Percentiles rank a stretch among this genome's conserved stretches.
phyloP scores from a whole-genome alignment of 2,329 filamentous ascomycete genomes.

The Pseudogymnoascus sp. region DNA sequence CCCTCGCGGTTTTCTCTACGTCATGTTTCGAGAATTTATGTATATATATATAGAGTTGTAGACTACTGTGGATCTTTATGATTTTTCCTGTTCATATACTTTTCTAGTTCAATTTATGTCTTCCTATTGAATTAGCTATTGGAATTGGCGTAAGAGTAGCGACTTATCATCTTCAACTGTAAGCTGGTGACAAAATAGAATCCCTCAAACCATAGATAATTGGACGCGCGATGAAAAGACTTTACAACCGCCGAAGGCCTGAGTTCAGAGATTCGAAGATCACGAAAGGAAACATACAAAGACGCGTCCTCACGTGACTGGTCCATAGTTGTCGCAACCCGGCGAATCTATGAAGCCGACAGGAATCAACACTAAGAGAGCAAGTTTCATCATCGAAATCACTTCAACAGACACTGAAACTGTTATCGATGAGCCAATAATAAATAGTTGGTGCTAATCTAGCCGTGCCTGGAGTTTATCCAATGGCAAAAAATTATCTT shows the following conservation, averaged over 20 bases:
- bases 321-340: not conserved
- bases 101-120: not conserved
- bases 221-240: not conserved
- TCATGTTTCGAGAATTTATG: not conserved
- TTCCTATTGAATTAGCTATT: slow-evolving; percentile 74
- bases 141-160: slow-evolving; percentile 55
- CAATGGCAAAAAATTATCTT: slow-evolving; percentile 2
- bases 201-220: not conserved
- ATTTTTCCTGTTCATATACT: not conserved
- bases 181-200: not conserved
- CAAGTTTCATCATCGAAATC: not conserved
- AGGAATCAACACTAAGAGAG: not conserved
- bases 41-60: slow-evolving; percentile 4
- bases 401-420: not conserved
- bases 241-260: not conserved
- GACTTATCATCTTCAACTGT: not conserved
- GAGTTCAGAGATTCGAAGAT: not conserved
- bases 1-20: not conserved
- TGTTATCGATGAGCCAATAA: not conserved
- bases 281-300: not conserved
- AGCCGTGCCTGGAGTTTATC: not conserved
- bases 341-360: not conserved
- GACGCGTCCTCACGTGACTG: not conserved
- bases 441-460: not conserved
- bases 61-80: not conserved